A percentile compares a stretch with the other conserved stretches of the same genome.
Conservation (phyloP, 768 basidiomycete species). For the Tricholoma saponaceum region DNA sequence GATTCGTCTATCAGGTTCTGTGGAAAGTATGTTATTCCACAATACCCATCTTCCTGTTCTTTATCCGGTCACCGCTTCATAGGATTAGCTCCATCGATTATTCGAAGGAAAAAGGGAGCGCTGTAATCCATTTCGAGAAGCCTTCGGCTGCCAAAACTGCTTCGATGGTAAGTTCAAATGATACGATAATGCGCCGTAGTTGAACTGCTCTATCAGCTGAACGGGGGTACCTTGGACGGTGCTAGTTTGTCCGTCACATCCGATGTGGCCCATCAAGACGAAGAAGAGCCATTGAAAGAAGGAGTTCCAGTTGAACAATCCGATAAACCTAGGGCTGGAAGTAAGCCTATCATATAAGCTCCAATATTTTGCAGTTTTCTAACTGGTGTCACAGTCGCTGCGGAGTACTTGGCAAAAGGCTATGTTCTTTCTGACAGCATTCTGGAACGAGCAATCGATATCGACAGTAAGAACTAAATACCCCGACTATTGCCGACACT, state of each 20-base stretch:
- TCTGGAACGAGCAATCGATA: conserved; percentile 74
- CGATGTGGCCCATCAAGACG: conserved; percentile 55
- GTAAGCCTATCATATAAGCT: conserved; percentile 34
- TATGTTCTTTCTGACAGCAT: conserved; percentile 78
- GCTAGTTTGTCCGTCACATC: conserved; percentile 66
- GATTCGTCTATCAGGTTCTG: conserved; percentile 60
- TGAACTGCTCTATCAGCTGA: conserved; percentile 38
- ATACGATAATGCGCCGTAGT: background rate
- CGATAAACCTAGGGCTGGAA: conserved; percentile 89
- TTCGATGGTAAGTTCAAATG: conserved; percentile 51
- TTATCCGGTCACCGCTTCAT: conserved; percentile 1
- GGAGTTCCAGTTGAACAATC: conserved; percentile 60
- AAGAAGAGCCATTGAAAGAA: conserved; percentile 38
- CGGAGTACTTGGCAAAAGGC: conserved; percentile 91
- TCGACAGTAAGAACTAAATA: conserved; percentile 50
- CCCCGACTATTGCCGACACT: background rate
- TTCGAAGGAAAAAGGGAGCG: conserved; percentile 35
- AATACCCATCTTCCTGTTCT: background rate
- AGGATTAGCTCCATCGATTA: conserved; percentile 68
- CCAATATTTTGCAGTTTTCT: background rate
- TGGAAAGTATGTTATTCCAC: conserved; percentile 55
- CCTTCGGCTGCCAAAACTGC: conserved; percentile 81
- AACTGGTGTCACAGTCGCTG: conserved; percentile 55
- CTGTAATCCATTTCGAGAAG: conserved; percentile 84
- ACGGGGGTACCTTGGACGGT: conserved; percentile 76